Conservation (phyloP, 176 grass and related monocot species). For the Avena eriantha region DNA sequence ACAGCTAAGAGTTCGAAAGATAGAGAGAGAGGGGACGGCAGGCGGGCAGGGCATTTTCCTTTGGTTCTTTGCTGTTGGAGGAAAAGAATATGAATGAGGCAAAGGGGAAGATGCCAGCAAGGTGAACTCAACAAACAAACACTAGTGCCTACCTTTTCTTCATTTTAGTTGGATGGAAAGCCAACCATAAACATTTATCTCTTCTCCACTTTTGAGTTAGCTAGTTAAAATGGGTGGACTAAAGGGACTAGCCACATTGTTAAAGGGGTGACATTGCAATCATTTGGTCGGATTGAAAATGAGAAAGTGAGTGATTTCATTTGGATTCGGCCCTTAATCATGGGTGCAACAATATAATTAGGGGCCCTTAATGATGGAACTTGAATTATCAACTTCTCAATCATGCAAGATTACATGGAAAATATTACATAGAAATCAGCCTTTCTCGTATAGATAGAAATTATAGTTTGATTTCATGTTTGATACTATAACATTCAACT, state of each 20-base stretch:
- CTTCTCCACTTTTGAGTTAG: neutral
- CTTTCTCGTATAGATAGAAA: neutral
- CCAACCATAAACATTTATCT: slow-evolving; percentile 3
- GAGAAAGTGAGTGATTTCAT: neutral
- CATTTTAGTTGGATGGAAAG: slow-evolving; percentile 16
- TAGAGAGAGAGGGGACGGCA: neutral
- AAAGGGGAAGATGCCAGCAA: neutral
- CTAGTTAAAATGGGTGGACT: slow-evolving; percentile 31
- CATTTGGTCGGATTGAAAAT: slow-evolving; percentile 41
- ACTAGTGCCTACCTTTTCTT: neutral
- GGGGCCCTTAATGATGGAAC: neutral
- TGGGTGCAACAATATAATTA: neutral
- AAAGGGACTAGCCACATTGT: neutral
- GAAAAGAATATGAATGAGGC: slow-evolving; percentile 25
- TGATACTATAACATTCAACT: too few relatives aligned
- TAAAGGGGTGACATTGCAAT: slow-evolving; percentile 14
- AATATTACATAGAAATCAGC: neutral
- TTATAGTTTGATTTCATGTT: too few relatives aligned
- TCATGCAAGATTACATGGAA: neutral
- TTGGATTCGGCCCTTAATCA: slow-evolving; percentile 23
- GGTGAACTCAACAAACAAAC: slow-evolving; percentile 1
- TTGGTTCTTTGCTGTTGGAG: slow-evolving; percentile 26
- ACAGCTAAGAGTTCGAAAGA: neutral
- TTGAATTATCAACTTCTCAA: neutral
- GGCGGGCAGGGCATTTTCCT: neutral